Base-by-base conservation (phyloP, 352 stramenopile species). In the Phytopythium ostracodes region DNA sequence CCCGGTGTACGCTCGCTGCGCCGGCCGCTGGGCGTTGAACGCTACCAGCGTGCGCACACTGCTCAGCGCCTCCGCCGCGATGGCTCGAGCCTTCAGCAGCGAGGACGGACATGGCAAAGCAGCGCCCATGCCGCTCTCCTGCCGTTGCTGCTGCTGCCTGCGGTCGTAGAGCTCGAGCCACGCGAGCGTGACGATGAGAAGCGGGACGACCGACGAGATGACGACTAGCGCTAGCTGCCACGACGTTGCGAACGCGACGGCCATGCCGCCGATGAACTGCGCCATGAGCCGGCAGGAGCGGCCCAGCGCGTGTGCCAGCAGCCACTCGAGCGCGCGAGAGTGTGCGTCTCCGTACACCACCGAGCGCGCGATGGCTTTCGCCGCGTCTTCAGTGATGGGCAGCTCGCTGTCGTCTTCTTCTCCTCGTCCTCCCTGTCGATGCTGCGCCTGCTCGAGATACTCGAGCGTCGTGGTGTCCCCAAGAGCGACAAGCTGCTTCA, bases 21-120 rank as follows among this genome's bases (percentile, higher is more conserved):
- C 66, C 4, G 56, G 59, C n/a, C 69, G 69, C 17, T 73, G 63
- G 10, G 66, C 69, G 27, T 76, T 73, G 14, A 76, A 65, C 4
- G 66, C 66, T 35, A 65, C 17, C n/a, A 76, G n/a, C 17, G 66
- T 73, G 40, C 59, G 65, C 46, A 76, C 64, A 29, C 71, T 66
- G 38, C 35, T 60, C 20, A 76, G 47, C 20, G 66, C 69, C 66
- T 76, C 69, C 27, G 44, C 22, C 4, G 63, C 69, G 29, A 71
- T 57, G 11, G 40, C 46, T 29, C 65, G 59, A 1, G 62, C 68
- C 56, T 76, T 40, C 18, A 58, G 12, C 36, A 29, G 24, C 7
- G 20, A 17, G 12, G 33, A n/a, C 1, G 17, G 20, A 3, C 22
- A 7, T 5, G 46, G 24, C 3, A n/a, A 0, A 12, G 11, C 2